Conservation (phyloP, 2,329 filamentous ascomycete genomes). For the Hymenoscyphus infarciens region DNA sequence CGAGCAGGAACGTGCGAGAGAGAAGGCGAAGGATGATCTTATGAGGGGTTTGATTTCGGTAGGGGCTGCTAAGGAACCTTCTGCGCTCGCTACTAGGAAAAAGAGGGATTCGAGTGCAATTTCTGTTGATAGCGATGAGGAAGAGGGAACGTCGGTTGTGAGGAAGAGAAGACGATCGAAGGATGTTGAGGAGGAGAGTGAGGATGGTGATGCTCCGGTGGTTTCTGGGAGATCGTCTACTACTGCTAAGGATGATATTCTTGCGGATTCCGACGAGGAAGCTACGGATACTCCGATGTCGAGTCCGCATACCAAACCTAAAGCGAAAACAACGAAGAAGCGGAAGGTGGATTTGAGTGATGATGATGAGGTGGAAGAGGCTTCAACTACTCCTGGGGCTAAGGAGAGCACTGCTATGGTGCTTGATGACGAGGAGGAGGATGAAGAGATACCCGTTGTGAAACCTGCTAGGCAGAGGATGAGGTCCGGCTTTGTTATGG, state of each 20-base stretch:
- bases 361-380: constrained; percentile 31
- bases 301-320: constrained; percentile 35
- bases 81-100: constrained; percentile 10
- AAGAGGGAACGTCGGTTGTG: constrained; percentile 19
- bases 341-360: constrained; percentile 37
- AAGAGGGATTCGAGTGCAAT: constrained; percentile 21
- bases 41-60: constrained; percentile 32
- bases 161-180: constrained; percentile 27
- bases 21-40: constrained; percentile 39
- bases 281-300: constrained; percentile 40
- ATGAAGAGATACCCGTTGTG: constrained; percentile 39
- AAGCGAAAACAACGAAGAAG: constrained; percentile 39
- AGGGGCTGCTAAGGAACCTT: constrained; percentile 18
- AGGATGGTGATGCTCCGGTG: constrained; percentile 31
- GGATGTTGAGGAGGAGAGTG: constrained; percentile 29
- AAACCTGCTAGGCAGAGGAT: constrained; percentile 37
- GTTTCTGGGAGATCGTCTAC: constrained; percentile 27
- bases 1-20: constrained; percentile 65
- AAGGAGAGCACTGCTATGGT: constrained; percentile 16
- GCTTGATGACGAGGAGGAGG: constrained; percentile 39
- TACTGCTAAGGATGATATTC: constrained; percentile 23
- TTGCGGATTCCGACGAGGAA: constrained; percentile 35
- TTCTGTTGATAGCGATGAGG: constrained; percentile 32
- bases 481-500: constrained; percentile 53
- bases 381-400: constrained; percentile 29